Conservation (phyloP, 768 basidiomycete species). For the Amanita muscaria region DNA sequence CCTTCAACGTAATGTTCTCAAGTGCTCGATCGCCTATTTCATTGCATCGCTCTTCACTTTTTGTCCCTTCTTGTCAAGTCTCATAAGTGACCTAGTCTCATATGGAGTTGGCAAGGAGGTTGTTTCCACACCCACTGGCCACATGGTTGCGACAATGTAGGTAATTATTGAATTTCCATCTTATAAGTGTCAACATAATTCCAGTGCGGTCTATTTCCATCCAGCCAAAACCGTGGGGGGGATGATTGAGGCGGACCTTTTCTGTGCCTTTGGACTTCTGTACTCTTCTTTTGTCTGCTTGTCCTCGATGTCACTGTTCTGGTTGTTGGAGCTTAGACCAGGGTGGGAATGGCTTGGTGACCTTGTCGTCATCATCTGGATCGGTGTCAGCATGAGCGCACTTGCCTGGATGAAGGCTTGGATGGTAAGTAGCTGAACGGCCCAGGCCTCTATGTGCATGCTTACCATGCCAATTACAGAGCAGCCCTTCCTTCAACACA, state of each 20-base stretch:
- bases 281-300: slow-evolving; percentile 70
- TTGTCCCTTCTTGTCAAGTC: slow-evolving; percentile 58
- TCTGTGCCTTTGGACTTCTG: slow-evolving; percentile 60
- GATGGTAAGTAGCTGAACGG: slow-evolving; percentile 41
- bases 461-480: slow-evolving; percentile 19
- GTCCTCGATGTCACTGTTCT: slow-evolving; percentile 68
- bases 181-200: slow-evolving; percentile 1
- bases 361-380: slow-evolving; percentile 65
- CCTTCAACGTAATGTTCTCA: slow-evolving; percentile 66
- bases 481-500: slow-evolving; percentile 83
- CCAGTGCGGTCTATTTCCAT: slow-evolving; percentile 79
- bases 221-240: slow-evolving; percentile 89
- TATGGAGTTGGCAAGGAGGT: slow-evolving; percentile 41
- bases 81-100: slow-evolving; percentile 54
- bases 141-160: slow-evolving; percentile 91
- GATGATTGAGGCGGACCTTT: slow-evolving; percentile 88
- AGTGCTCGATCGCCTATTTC: slow-evolving; percentile 88
- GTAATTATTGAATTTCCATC: slow-evolving; percentile 17
- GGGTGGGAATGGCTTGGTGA: slow-evolving; percentile 75
- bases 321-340: slow-evolving; percentile 63
- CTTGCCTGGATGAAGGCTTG: slow-evolving; percentile 90
- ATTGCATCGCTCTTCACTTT: slow-evolving; percentile 92
- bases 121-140: slow-evolving; percentile 74
- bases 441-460: not conserved
- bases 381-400: slow-evolving; percentile 72